phyloP scores from a whole-genome alignment of 805 yeast genomes.

The Candida sithepensis region DNA sequence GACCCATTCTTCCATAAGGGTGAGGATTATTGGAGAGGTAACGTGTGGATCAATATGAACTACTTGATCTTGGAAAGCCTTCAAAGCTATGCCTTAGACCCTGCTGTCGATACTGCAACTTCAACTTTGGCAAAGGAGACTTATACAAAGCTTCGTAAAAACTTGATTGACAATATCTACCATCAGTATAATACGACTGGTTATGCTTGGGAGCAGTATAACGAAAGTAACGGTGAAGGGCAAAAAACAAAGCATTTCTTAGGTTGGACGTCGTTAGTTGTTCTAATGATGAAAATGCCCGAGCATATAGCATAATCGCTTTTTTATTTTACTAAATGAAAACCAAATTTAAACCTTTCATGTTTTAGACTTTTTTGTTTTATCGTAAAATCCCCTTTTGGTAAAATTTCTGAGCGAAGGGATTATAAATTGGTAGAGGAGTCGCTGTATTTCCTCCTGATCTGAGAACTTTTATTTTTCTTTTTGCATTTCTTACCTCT shows the following conservation, averaged over 20 bases:
- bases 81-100: conserved; percentile 44
- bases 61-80: conserved; percentile 74
- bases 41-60: conserved; percentile 90
- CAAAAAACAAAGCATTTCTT: conserved; percentile 84
- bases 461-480: no score
- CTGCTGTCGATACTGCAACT: conserved; percentile 31
- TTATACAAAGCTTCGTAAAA: conserved; percentile 58
- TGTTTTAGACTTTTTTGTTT: not conserved
- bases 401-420: no score
- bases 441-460: no score
- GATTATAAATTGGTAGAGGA: no score
- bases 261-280: conserved; percentile 90
- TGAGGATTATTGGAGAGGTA: conserved; percentile 96
- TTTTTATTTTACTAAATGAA: not conserved
- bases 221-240: conserved; percentile 69
- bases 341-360: not conserved
- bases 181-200: conserved; percentile 74
- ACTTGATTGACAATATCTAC: conserved; percentile 65
- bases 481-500: no score
- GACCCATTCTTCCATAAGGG: conserved; percentile 67
- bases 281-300: conserved; percentile 82
- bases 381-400: not conserved
- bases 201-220: conserved; percentile 87
- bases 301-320: conserved; percentile 27
- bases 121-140: conserved; percentile 40